A percentile compares a stretch with the other conserved stretches of the same genome.
These are phyloP conservation scores for Amanita inopinata DNA, from an alignment of 768 basidiomycete genomes.

Conservation along the genomic window DNA sequence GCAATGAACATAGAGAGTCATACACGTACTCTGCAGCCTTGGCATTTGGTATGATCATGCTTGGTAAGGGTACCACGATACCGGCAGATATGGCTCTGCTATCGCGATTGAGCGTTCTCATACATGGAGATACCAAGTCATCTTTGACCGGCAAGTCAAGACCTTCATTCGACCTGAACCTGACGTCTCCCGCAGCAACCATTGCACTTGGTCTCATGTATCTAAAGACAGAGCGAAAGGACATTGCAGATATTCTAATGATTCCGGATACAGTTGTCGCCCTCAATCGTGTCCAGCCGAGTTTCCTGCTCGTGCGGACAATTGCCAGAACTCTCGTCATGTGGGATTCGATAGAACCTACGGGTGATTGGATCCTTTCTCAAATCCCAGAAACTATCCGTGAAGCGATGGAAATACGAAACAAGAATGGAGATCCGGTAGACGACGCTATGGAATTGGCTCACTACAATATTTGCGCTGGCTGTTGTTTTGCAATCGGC, in stretches of 20 bases:
- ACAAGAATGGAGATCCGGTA: constrained; percentile 34
- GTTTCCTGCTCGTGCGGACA: constrained; percentile 75
- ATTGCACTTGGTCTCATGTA: constrained; percentile 92
- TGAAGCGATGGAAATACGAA: constrained; percentile 44
- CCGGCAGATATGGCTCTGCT: constrained; percentile 70
- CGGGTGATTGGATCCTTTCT: constrained; percentile 57
- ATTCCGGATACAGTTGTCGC: constrained; percentile 75
- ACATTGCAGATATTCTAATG: constrained; percentile 77
- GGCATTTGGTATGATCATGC: constrained; percentile 94
- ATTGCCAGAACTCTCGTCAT: constrained; percentile 73
- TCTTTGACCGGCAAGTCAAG: constrained; percentile 24
- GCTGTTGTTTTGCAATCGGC: constrained; percentile 84
- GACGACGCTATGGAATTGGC: constrained; percentile 79
- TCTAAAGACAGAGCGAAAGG: constrained; percentile 70
- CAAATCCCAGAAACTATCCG: constrained; percentile 66
- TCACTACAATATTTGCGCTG: constrained; percentile 85
- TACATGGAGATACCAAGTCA: constrained; percentile 60
- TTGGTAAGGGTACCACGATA: constrained; percentile 72
- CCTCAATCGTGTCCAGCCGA: constrained; percentile 81
- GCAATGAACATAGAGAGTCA: constrained; percentile 83
- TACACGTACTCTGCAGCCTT: constrained; percentile 86
- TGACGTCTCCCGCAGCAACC: constrained; percentile 88
- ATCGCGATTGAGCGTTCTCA: constrained; percentile 57
- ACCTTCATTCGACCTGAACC: constrained; percentile 68
- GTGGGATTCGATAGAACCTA: constrained; percentile 73